Base-by-base conservation (phyloP, 2,329 filamentous ascomycete genomes). In the Arthrobotrys sphaeroides region DNA sequence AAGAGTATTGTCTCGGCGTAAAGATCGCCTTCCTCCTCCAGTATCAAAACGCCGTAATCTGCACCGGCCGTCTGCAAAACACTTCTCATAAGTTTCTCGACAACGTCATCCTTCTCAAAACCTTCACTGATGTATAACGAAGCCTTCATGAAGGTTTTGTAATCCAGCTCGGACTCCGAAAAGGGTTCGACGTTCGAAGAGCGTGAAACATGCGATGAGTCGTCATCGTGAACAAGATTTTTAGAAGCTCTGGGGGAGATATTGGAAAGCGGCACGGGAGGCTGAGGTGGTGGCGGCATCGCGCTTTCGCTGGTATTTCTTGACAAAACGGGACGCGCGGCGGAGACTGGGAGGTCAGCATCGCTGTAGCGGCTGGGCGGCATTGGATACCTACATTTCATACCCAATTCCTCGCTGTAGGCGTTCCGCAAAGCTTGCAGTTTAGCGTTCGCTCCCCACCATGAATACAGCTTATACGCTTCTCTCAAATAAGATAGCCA, bases 111-210 rank as follows among this genome's bases (percentile, higher is more conserved):
- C 18, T 79, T 74, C 57, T 80, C 77, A 47, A 80, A 78, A 45
- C 79, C 79, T 22, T 80, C 79, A 20, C 78, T 79, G 47, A 80
- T 80, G n/a, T 79, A 78, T 20, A 80, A 75, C 3, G 77, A 78
- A 18, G 79, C 79, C 61, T 80, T 80, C 64, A 80, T 77, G 26
- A 80, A 79, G 5, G 79, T 80, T 26, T 79, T 74, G 65, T 79
- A 80, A 55, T 80, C 79, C 5, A 80, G 59, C 67, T 80, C 79
- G 6, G 78, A 80, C 5, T 79, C 78, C n/a, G 78, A 67, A 24
- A 78, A 78, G 28, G 76, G 78, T 26, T 77, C 77, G 18, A 79
- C 67, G 45, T 80, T 80, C 13, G 77, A 77, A 13, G 67, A 60
- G 9, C 78, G 77, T n/a, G 77, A 78, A 33, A 77, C 45, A 38